These are phyloP conservation scores for Cladosporium sp. DNA, from an alignment of 2,329 filamentous ascomycete genomes.

Conservation along the genomic window DNA sequence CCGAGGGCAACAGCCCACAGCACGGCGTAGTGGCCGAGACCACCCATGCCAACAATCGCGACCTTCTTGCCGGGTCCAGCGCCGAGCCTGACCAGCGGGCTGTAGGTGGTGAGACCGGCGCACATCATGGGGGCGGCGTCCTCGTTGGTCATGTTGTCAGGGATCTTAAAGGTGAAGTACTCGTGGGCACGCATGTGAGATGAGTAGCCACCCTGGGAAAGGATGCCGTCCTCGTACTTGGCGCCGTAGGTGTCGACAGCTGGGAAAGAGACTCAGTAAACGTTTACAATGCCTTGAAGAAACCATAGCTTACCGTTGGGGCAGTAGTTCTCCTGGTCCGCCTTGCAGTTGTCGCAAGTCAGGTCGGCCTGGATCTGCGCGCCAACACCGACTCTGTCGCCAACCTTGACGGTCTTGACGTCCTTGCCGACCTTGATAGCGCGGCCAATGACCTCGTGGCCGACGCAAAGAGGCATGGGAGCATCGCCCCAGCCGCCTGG, in stretches of 20 bases:
- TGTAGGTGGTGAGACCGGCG: conserved; percentile 75
- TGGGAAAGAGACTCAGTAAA: conserved; percentile 23
- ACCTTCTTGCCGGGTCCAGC: conserved; percentile 73
- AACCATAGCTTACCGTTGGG: conserved; percentile 29
- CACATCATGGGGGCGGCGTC: conserved; percentile 76
- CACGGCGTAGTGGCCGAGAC: conserved; percentile 46
- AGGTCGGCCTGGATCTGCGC: conserved; percentile 46
- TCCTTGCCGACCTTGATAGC: conserved; percentile 45
- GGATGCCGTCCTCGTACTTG: conserved; percentile 51
- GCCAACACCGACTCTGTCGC: conserved; percentile 42
- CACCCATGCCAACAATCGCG: conserved; percentile 62
- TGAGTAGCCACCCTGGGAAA: conserved; percentile 61
- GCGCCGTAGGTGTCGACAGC: conserved; percentile 45
- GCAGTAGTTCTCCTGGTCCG: conserved; percentile 49
- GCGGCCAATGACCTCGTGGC: conserved; percentile 53
- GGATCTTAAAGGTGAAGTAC: conserved; percentile 70
- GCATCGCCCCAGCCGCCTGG: conserved; percentile 58
- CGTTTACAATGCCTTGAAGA: background rate
- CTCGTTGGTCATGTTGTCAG: conserved; percentile 56
- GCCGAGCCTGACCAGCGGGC: conserved; percentile 69
- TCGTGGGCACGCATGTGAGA: conserved; percentile 68
- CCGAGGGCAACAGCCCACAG: conserved; percentile 48
- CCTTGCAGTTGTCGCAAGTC: conserved; percentile 46
- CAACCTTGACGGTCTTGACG: conserved; percentile 44
- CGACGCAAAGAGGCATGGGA: conserved; percentile 58